phyloP scores from a whole-genome alignment of 2,329 filamentous ascomycete genomes.

The Tolypocladium paradoxum region DNA sequence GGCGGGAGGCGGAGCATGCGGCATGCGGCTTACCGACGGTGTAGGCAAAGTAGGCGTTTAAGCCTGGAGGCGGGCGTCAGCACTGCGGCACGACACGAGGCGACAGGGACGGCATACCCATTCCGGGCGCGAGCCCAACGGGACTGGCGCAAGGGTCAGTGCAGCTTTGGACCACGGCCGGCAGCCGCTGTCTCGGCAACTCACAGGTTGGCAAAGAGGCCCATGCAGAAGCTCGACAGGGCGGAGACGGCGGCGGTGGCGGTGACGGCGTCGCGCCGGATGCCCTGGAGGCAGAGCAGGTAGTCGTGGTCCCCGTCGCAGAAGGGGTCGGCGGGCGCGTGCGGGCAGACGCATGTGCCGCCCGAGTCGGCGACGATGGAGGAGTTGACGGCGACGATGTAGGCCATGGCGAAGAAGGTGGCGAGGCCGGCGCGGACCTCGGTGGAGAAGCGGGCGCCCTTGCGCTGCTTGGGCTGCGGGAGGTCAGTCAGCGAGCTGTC shows the following conservation, averaged over 20 bases:
- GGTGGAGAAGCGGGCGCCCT: constrained; percentile 69
- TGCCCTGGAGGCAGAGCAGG: constrained; percentile 46
- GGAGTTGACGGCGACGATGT: constrained; percentile 43
- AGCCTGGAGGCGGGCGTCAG: constrained; percentile 23
- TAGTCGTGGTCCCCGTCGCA: constrained; percentile 49
- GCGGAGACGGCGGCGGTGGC: constrained; percentile 76
- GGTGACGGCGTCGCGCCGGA: constrained; percentile 73
- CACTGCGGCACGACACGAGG: neutral
- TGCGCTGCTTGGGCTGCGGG: constrained; percentile 53
- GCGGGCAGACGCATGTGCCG: constrained; percentile 65
- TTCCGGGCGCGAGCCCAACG: constrained; percentile 29
- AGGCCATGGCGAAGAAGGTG: constrained; percentile 59
- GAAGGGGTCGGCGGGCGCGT: constrained; percentile 35
- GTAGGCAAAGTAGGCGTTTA: constrained; percentile 83
- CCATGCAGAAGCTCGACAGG: constrained; percentile 73
- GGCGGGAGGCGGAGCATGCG: constrained; percentile 9
- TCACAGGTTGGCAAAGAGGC: constrained; percentile 65
- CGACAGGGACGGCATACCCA: constrained; percentile 19
- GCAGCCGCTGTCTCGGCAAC: constrained; percentile 10
- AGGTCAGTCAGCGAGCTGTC: neutral
- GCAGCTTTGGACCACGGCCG: neutral
- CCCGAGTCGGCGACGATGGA: constrained; percentile 51
- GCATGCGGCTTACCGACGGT: constrained; percentile 29
- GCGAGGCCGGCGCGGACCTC: constrained; percentile 76
- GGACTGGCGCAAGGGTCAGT: constrained; percentile 14